Base-by-base conservation (phyloP, 2,329 filamentous ascomycete species). In the Aspergillus sp. region DNA sequence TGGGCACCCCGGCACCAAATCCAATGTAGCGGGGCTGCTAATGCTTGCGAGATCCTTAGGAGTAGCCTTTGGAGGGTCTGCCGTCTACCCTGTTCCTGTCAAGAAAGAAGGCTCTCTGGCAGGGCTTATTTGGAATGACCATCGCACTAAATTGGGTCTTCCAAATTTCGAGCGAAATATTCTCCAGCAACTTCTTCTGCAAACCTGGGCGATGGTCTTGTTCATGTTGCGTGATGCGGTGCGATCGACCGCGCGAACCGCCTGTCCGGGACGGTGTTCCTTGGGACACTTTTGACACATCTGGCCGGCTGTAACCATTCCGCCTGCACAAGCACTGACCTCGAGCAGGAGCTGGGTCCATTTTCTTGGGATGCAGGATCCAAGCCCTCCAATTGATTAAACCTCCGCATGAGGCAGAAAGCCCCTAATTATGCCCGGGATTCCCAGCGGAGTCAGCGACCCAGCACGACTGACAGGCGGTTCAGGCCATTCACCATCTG, bases 31-130 rank as follows among this genome's bases (percentile, higher is more conserved):
- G 34, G 27, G 22, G 39, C 19, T 56, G 27, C 27, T 56, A 51
- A 49, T 53, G 42, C 40, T 27, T 9, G 51, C 46, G 41, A 54
- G 30, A 44, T 20, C 20, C 9, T 44, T 24, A 24, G 22, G n/a
- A n/a, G 20, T 53, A 47, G 39, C 37, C 39, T 40, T 20, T 7
- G 33, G 19, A 13, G 30, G 24, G 33, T 22, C 17, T 44, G 5
- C 22, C 17, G 19, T 9, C 8, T 19, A 41, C 54, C 49, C 52
- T 49, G 53, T 60, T 45, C 46, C 46, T 24, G 44, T 46, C 46
- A 53, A 51, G 48, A 56, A 53, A 61, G 57, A 56, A 56, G 59
- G 59, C 34, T 57, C 56, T 51, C 59, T 53, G 59, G 59, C 27
- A 48, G 39, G 41, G 34, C 45, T 49, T 34, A 46, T 53, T 53